Evolutionary conservation across 129 eudicot genomes (phyloP).

Genomic region (Helichrysum umbraculigerum): DNA sequence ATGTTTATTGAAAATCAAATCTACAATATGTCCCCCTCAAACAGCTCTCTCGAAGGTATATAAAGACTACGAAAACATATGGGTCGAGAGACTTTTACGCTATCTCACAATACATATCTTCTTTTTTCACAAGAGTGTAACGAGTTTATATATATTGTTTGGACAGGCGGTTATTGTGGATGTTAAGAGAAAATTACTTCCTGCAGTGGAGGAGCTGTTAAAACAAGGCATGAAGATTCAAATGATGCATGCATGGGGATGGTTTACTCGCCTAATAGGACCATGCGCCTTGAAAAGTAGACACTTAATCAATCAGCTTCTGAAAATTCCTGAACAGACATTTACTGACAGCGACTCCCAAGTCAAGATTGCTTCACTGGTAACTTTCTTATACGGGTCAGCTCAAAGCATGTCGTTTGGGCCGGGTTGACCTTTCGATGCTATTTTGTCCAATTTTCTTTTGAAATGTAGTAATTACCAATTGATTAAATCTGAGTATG

Average conservation of each 20-base stretch:
- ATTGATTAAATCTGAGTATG: neutral
- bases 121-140: neutral
- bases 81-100: neutral
- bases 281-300: constrained; percentile 55
- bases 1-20: constrained; percentile 62
- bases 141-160: neutral
- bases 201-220: constrained; percentile 55
- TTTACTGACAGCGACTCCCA: constrained; percentile 73
- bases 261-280: constrained; percentile 74
- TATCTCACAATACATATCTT: neutral
- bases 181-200: constrained; percentile 57
- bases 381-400: constrained; percentile 11
- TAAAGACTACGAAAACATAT: neutral
- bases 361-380: constrained; percentile 83
- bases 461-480: neutral
- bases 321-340: constrained; percentile 72
- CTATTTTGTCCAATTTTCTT: neutral
- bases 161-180: constrained; percentile 59
- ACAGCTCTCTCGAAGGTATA: constrained; percentile 68
- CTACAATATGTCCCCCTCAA: constrained; percentile 58
- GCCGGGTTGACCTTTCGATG: too few relatives aligned
- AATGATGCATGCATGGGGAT: constrained; percentile 79
- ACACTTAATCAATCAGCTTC: constrained; percentile 65
- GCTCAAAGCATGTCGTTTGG: too few relatives aligned
- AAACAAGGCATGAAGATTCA: constrained; percentile 70